Percentiles rank a stretch among this genome's conserved stretches.
phyloP scores from a whole-genome alignment of 2,329 filamentous ascomycete genomes.

The Aureobasidium sp. region DNA sequence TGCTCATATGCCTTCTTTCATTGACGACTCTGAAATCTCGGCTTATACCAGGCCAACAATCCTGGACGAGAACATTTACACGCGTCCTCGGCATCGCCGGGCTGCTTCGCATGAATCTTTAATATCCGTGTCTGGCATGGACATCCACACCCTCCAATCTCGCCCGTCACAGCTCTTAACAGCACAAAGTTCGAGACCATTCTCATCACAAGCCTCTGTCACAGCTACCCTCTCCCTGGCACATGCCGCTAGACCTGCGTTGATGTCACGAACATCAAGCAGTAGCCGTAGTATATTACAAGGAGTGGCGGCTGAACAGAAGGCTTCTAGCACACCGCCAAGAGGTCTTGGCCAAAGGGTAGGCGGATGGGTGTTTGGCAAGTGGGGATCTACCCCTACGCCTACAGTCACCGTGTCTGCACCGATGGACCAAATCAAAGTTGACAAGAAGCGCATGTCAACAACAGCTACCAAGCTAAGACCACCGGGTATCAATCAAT shows the following conservation, averaged over 20 bases:
- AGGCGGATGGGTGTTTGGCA: constrained; percentile 59
- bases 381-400: constrained; percentile 48
- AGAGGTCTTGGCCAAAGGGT: constrained; percentile 45
- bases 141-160: constrained; percentile 69
- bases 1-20: constrained; percentile 12
- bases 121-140: constrained; percentile 77
- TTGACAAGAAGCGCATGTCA: background rate
- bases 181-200: constrained; percentile 43
- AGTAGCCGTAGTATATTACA: constrained; percentile 26
- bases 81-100: constrained; percentile 50
- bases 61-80: constrained; percentile 27
- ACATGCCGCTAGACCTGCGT: constrained; percentile 28
- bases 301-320: constrained; percentile 28
- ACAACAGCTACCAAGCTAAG: constrained; percentile 32
- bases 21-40: constrained; percentile 17
- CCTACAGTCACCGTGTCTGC: constrained; percentile 17
- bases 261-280: constrained; percentile 34
- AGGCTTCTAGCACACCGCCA: constrained; percentile 30
- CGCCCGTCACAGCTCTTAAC: constrained; percentile 68
- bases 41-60: constrained; percentile 24
- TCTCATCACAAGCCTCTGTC: constrained; percentile 41
- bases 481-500: constrained; percentile 70
- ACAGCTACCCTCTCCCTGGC: constrained; percentile 26
- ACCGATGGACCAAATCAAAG: constrained; percentile 15
- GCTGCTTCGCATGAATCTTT: constrained; percentile 79